These are phyloP conservation scores for Tillandsia leiboldiana DNA, from an alignment of 176 grass and related monocot genomes.

Conservation along the genomic window DNA sequence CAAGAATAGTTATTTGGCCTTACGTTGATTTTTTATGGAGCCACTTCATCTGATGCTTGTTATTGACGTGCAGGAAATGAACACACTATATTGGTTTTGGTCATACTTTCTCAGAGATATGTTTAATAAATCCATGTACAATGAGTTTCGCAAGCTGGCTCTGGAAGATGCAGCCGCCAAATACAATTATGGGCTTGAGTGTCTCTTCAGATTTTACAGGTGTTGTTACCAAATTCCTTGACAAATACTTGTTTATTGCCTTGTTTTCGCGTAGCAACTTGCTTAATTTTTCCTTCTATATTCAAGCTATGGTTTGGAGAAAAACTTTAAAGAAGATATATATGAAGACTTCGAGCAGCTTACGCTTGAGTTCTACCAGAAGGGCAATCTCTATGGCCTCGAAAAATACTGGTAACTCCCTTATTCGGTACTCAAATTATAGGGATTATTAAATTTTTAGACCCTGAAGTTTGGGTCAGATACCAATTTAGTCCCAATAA, in stretches of 20 bases:
- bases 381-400: constrained; percentile 84
- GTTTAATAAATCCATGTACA: constrained; percentile 85
- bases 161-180: constrained; percentile 77
- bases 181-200: constrained; percentile 91
- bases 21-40: background rate
- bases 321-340: constrained; percentile 64
- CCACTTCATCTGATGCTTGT: background rate
- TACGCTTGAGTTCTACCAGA: constrained; percentile 60
- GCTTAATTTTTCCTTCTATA: constrained; percentile 8
- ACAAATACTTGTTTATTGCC: background rate
- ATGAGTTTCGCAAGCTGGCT: constrained; percentile 72
- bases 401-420: constrained; percentile 93
- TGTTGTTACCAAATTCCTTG: constrained; percentile 1
- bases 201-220: constrained; percentile 99
- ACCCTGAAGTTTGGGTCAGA: constrained; percentile 10
- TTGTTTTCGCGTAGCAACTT: background rate
- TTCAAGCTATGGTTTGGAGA: constrained; percentile 97
- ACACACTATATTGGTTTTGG: constrained; percentile 95
- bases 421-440: background rate
- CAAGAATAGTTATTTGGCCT: background rate
- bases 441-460: background rate
- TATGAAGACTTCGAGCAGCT: constrained; percentile 93
- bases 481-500: background rate
- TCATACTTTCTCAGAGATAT: constrained; percentile 92
- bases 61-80: constrained; percentile 77